Base-by-base conservation (phyloP, 352 stramenopile genomes). In the Globisporangium recalcitrans region DNA sequence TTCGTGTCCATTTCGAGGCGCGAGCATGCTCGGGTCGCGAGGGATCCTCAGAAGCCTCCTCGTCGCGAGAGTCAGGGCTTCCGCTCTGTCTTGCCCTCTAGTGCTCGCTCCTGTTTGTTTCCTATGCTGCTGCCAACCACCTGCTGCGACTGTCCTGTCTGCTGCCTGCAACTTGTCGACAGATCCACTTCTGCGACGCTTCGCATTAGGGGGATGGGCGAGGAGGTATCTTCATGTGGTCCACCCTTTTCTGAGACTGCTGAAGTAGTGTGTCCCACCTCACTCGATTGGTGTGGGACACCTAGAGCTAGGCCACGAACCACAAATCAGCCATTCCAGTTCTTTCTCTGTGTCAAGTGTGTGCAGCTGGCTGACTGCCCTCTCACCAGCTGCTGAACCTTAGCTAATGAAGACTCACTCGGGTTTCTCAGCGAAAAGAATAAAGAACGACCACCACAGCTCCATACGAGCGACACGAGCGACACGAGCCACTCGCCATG, bases 171-270 rank as follows among this genome's bases (percentile, higher is more conserved):
- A 14, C 42, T 51, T 47, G 5, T 11, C 2, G 34, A 38, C 6
- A 22, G 46, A 52, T 29, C 19, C 47, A 53, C 24, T 21, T 55
- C 24, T 36, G 48, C 19, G 49, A 34, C 49, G 49, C 27, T 55
- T 40, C 26, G 19, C 24, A 16, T n/a, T 52, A 32, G 3, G 52
- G 19, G 26, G 11, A 14, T 4, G 8, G 21, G 52, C 46, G 16
- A 10, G 21, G 31, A n/a, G n/a, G 54, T 52, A 60, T 60, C 53
- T 60, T 60, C 24, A 26, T 40, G 55, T 60, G 55, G 55, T 38
- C 38, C 55, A 60, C 52, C 26, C 26, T 9, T 7, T 19, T 19
- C 7, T 21, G 11, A 11, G 46, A 31, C 29, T 3, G 22, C 3
- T 47, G 32, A 19, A 9, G 9, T 31, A 11, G 11, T 32, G n/a